Base-by-base conservation (phyloP, 768 basidiomycete genomes). In the Boletus rufocinnamomeus region DNA sequence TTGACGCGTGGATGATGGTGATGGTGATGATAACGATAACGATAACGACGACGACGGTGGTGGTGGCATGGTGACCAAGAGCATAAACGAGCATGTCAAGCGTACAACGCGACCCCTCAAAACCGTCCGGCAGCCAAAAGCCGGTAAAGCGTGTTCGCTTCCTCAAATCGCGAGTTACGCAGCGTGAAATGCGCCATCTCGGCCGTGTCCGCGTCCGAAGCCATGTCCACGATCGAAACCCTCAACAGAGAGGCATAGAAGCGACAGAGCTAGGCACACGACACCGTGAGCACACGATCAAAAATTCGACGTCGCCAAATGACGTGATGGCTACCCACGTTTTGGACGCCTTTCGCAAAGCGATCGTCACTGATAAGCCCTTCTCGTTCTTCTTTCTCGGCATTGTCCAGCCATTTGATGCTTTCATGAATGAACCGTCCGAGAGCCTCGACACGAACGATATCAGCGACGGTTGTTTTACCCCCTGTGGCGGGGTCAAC, bases 151-250 rank as follows among this genome's bases (percentile, higher is more conserved):
- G 79, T 70, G 61, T 87, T 90, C 19, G 90, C 90, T 63, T 92
- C 90, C 67, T 89, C 88, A 57, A 91, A 85, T 3, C 86, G 80
- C 13, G 91, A 80, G 64, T 89, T 79, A 40, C 83, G 82, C 49
- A 93, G 77, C 45, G 84, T 84, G 64, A 93, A 93, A 68, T 90
- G 87, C 6, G 81, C 80, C 81, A 93, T 91, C 74, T 91, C 91
- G 6, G 87, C 81, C 0, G 85, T 82, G 66, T 93, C 89, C 9
- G 80, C 79, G 56, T 90, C 89, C n/a, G 77, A 78, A 8, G 74
- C 68, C 2, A 83, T 78, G 64, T 89, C 87, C 55, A 90, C 80
- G 66, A 91, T 81, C 50, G 73, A 73, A 9, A 83, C 76, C 67
- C 86, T 88, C 75, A 91, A 80, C 49, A 93, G 77, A 0, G 88